Evolutionary conservation across 371 early-diverging fungal species (phyloP), one percentile per base, ranked within the genome.

Genomic region (Rhizopus sp.): DNA sequence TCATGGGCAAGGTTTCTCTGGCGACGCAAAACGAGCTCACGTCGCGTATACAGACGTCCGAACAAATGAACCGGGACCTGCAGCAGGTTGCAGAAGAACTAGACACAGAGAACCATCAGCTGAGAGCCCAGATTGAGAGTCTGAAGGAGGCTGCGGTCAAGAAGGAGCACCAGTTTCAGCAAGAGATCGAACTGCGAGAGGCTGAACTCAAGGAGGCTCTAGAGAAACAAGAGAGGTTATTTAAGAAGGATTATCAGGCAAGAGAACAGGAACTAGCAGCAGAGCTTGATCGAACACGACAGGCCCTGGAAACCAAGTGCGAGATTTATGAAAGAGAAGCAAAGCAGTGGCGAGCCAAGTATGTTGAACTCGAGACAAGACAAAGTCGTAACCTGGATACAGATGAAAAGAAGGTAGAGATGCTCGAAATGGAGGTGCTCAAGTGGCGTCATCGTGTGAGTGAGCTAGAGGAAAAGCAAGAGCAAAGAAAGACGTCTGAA

Each of bases 1-100:
- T 80, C 40, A 74, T 77, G 80, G 80, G 80, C 29, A 80, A 80
- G 39, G 75, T 80, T 1, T 77, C 80, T 0, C 65, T 76, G 13
- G 80, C 77, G 12, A 72, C 66, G 5, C 80, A 80, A 57, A 76
- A 63, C 31, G 75, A 77, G 13, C 66, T 80, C 8, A 71, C 75
- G 12, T 64, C 73, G 7, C 71, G 75, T 39, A 70, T 69, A 1
- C 62, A 66, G 1, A 59, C 56, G 3, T 70, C 73, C 5, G 77
- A 80, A 39, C 72, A 72, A 39, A 57, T 63, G 47, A 80, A 77
- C 42, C 67, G 75, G 0, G 64, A 70, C 13, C 56, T 80, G 12
- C 75, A 72, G 40, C 41, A 39, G 5, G 55, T 64, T 5, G 62
- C 70, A 34, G 70, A 76, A 13, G 56, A 53, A 5, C 54, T 74